Evolutionary conservation across 345 rosid genomes (phyloP).

Genomic region (Noccaea caerulescens): DNA sequence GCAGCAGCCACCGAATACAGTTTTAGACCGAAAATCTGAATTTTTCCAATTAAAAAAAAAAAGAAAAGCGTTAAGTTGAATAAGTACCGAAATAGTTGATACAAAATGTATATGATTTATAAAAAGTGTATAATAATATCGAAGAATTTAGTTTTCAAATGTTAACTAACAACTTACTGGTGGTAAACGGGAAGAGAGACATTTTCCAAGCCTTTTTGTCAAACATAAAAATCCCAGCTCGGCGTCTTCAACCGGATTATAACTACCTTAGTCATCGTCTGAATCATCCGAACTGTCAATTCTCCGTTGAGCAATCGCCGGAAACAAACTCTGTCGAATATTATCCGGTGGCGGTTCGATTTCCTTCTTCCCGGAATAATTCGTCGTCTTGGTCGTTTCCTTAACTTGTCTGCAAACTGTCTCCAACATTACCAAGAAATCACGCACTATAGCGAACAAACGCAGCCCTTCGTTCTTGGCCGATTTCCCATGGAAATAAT

Average conservation of each 20-base stretch:
- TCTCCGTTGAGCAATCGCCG: conserved; percentile 65
- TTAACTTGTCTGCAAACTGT: conserved; percentile 67
- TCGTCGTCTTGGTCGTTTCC: conserved; percentile 43
- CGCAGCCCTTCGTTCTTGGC: conserved; percentile 82
- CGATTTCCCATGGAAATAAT: conserved; percentile 79
- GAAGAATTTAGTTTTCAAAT: conserved; percentile 11
- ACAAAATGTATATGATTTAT: conserved; percentile 5
- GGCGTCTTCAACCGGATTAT: background rate
- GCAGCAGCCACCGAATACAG: background rate
- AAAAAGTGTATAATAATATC: background rate
- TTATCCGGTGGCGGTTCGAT: conserved; percentile 50
- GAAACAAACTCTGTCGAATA: conserved; percentile 56
- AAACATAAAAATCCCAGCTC: background rate
- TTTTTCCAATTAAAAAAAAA: background rate
- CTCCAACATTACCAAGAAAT: conserved; percentile 80
- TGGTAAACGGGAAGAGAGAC: background rate
- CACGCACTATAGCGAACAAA: conserved; percentile 71
- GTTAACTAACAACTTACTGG: conserved; percentile 19
- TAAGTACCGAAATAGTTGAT: background rate
- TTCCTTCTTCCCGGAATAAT: conserved; percentile 43
- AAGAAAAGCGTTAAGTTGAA: background rate
- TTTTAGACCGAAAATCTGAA: background rate
- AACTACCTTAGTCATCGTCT: conserved; percentile 36
- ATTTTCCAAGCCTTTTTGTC: background rate
- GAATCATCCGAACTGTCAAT: conserved; percentile 59